Conservation (phyloP, 176 grass and related monocot genomes). For the Microstegium vimineum region DNA sequence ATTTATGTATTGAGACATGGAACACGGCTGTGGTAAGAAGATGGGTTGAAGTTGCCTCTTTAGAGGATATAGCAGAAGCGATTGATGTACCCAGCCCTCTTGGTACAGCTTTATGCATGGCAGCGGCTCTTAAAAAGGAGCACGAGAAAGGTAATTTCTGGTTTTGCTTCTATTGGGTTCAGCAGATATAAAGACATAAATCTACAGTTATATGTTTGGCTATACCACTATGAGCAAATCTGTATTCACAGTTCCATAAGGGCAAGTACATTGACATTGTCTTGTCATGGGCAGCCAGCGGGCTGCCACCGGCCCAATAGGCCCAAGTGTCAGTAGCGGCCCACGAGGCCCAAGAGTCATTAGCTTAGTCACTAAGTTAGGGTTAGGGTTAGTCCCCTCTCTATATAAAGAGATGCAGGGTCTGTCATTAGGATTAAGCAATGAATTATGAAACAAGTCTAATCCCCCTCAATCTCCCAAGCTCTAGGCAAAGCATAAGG, state of each 20-base stretch:
- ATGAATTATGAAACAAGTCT: too few species aligned
- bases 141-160: conserved; percentile 76
- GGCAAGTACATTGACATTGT: too few species aligned
- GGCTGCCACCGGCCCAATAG: too few species aligned
- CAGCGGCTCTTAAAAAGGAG: conserved; percentile 96
- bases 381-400: too few species aligned
- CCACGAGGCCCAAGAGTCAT: too few species aligned
- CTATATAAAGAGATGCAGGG: too few species aligned
- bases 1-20: conserved; percentile 94
- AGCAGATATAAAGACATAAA: not conserved
- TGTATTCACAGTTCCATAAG: conserved; percentile 21
- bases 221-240: not conserved
- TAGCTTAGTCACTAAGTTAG: too few species aligned
- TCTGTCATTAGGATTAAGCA: too few species aligned
- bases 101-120: conserved; percentile 98
- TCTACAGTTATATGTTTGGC: not conserved
- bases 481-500: too few species aligned
- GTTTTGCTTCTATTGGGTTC: conserved; percentile 8
- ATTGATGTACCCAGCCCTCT: conserved; percentile 70
- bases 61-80: conserved; percentile 66
- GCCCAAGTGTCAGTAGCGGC: too few species aligned
- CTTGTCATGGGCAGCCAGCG: too few species aligned
- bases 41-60: conserved; percentile 82
- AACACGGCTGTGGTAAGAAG: conserved; percentile 75
- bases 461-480: too few species aligned